Percentiles rank a stretch among this genome's conserved stretches.
Conservation (phyloP, 495 filamentous ascomycete species). For the Cudoniella acicularis region DNA sequence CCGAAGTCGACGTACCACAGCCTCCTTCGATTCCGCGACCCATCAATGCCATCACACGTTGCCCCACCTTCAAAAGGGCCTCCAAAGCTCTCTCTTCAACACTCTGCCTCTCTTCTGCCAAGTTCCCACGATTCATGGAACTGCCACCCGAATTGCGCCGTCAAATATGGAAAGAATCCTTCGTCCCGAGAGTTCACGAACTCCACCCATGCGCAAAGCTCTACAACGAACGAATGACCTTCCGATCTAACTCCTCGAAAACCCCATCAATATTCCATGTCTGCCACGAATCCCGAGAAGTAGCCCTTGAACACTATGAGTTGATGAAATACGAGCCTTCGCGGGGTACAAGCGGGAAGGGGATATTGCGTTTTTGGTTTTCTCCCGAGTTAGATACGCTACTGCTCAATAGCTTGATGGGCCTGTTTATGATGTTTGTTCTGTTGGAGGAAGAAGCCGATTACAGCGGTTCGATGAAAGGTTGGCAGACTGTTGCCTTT, state of each 20-base stretch:
- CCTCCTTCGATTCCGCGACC: background rate
- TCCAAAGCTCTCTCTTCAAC: background rate
- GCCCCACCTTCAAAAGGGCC: background rate
- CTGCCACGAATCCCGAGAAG: conserved; percentile 36
- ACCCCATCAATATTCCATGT: conserved; percentile 28
- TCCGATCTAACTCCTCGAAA: conserved; percentile 19
- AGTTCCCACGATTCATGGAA: conserved; percentile 14
- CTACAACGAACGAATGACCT: conserved; percentile 22
- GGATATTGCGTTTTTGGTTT: conserved; percentile 23
- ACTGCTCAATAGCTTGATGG: conserved; percentile 24
- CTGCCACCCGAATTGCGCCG: conserved; percentile 22
- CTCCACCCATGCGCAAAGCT: conserved; percentile 24
- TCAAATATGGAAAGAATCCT: conserved; percentile 19
- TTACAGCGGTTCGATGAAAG: conserved; percentile 15
- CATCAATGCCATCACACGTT: background rate
- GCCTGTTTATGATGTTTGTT: conserved; percentile 25
- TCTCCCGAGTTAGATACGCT: conserved; percentile 18
- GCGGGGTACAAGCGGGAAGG: conserved; percentile 8
- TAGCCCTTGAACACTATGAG: conserved; percentile 20
- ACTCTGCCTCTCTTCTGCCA: background rate
- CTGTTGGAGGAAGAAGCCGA: conserved; percentile 21
- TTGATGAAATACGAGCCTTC: conserved; percentile 20
- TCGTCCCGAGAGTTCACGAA: conserved; percentile 23
- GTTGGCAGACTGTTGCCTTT: conserved; percentile 22
- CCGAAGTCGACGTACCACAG: background rate